Evolutionary conservation across 2,329 filamentous ascomycete genomes (phyloP), one percentile per base, ranked within the genome.

Genomic region (Xylaria sp.): DNA sequence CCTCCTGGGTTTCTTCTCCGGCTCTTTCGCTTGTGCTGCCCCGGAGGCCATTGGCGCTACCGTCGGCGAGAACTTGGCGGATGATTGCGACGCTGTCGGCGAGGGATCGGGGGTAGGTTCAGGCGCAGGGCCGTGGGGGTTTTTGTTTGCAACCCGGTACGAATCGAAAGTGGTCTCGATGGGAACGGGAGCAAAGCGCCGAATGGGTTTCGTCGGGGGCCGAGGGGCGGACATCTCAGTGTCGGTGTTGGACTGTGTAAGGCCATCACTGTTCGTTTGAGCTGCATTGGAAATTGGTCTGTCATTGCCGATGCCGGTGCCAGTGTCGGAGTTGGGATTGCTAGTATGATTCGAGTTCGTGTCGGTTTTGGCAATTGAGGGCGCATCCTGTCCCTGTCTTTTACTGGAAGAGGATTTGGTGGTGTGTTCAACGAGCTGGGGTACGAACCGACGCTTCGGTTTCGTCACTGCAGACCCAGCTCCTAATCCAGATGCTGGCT

Each of bases 141-240:
- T 81, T 52, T 76, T 72, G 59, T 76, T 72, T 60, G 76, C 75
- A 75, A 83, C 83, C 74, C 88, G 82, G 76, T 83, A 86, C 55
- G 87, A 86, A 72, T 89, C 88, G 73, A 87, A 88, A 1, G 87
- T 90, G 9, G 91, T 93, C 79, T 94, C 92, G 71, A 94, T 87
- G 18, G 91, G 90, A 63, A 91, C 85, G 39, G 91, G 90, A 48
- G 82, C 84, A 80, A 93, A 93, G 73, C 88, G 88, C 75, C 87
- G 83, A 28, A 69, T 63, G 45, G 69, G 67, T 63, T 73, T 74
- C 15, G 72, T 55, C 7, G 68, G 60, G 4, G 71, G 65, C 30
- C 61, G 70, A 28, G 74, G 70, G 50, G 72, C 72, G 32, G 64
- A 60, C 72, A 75, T 77, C 28, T 75, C 73, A 13, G 71, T 68